phyloP scores from a whole-genome alignment of 2,329 filamentous ascomycete species.

The Xylariomycetidae sp. region DNA sequence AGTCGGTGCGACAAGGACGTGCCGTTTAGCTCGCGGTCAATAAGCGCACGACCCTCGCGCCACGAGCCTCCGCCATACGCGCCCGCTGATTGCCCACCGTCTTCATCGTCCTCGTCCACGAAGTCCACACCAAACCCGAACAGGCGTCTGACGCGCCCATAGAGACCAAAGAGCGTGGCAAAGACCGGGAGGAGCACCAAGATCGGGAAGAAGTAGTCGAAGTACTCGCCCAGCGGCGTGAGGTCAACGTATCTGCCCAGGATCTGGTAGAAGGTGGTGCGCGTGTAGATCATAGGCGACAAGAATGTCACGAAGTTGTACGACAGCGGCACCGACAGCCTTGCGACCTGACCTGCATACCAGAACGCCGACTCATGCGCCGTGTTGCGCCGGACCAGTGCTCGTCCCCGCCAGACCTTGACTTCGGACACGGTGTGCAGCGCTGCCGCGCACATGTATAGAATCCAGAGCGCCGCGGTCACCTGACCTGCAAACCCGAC shows the following conservation, averaged over 20 bases:
- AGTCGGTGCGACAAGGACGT: constrained; percentile 47
- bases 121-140: constrained; percentile 72
- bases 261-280: constrained; percentile 83
- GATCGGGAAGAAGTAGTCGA: constrained; percentile 83
- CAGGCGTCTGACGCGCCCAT: constrained; percentile 69
- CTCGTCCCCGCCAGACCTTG: constrained; percentile 95
- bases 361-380: constrained; percentile 91
- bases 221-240: constrained; percentile 74
- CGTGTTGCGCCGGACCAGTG: constrained; percentile 83
- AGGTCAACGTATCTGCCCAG: constrained; percentile 78
- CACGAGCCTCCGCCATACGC: constrained; percentile 75
- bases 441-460: constrained; percentile 92
- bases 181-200: constrained; percentile 80
- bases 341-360: constrained; percentile 90
- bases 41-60: constrained; percentile 86
- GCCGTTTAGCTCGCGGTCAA: constrained; percentile 76
- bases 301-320: constrained; percentile 97
- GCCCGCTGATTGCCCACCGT: constrained; percentile 52
- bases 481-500: constrained; percentile 84
- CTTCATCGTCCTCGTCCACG: constrained; percentile 69
- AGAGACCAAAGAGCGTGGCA: constrained; percentile 83
- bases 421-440: constrained; percentile 85
- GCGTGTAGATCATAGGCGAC: constrained; percentile 61
- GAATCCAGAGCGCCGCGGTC: constrained; percentile 79
- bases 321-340: constrained; percentile 82